Conservation (phyloP, 164 flowering plant genomes). For the Houttuynia cordata region DNA sequence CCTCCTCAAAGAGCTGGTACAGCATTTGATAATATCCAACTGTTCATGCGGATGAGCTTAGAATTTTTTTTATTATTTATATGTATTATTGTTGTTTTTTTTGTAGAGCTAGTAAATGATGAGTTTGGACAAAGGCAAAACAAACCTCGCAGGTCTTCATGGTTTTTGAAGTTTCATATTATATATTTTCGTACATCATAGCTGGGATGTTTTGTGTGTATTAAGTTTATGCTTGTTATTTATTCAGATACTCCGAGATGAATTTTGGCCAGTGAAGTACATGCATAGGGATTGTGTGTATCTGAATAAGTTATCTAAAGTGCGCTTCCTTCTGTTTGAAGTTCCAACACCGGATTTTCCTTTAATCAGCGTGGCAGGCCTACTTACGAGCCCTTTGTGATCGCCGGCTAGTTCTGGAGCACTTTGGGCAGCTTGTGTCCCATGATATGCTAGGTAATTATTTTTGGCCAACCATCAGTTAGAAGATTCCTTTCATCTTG, state of each 20-base stretch:
- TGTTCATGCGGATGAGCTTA: neutral
- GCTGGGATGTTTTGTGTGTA: neutral
- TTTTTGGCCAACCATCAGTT: neutral
- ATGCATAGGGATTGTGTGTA: conserved; percentile 18
- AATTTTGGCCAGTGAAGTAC: conserved; percentile 77
- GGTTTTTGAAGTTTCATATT: neutral
- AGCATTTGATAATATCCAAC: neutral
- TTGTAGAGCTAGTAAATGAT: conserved; percentile 52
- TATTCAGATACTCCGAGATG: conserved; percentile 87
- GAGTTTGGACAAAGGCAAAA: conserved; percentile 82
- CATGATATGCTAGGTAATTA: conserved; percentile 45
- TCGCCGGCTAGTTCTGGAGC: conserved; percentile 58
- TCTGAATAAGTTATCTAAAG: conserved; percentile 39
- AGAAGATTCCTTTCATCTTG: neutral
- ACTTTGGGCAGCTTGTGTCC: conserved; percentile 49
- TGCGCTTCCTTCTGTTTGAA: conserved; percentile 1
- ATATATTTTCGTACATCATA: too few relatives aligned
- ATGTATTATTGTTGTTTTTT: conserved; percentile 1
- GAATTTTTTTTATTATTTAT: neutral
- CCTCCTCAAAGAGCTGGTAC: conserved; percentile 67
- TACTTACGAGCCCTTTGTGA: conserved; percentile 55
- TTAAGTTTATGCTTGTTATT: too few relatives aligned
- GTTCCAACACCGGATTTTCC: conserved; percentile 1
- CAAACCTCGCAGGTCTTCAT: conserved; percentile 70
- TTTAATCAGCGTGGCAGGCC: conserved; percentile 31